phyloP scores from a whole-genome alignment of 1,284 basidiomycete genomes.

The Phellopilus nigrolimitatus region DNA sequence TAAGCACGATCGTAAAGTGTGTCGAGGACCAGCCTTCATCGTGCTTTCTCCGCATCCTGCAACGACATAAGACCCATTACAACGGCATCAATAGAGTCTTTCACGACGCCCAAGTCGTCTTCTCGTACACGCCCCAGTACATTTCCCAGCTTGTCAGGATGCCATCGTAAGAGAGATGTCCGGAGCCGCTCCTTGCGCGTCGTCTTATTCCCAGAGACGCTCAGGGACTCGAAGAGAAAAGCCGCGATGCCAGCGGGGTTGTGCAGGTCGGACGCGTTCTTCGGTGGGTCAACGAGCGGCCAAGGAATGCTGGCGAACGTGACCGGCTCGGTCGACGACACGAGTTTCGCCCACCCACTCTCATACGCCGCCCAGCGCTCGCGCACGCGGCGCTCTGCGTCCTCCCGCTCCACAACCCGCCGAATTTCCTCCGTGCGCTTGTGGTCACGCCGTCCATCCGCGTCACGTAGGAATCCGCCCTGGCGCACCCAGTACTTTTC shows the following conservation, averaged over 20 bases:
- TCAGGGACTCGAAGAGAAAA: conserved; percentile 52
- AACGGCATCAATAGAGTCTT: conserved; percentile 17
- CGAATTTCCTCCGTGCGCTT: conserved; percentile 42
- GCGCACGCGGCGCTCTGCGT: conserved; percentile 34
- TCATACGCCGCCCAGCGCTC: conserved; percentile 50
- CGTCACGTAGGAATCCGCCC: conserved; percentile 50
- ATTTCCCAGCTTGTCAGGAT: conserved; percentile 63
- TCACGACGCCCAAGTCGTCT: conserved; percentile 40
- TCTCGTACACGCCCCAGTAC: conserved; percentile 47
- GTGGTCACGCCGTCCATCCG: conserved; percentile 43
- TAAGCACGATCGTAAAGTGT: no score
- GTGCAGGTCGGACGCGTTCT: conserved; percentile 40
- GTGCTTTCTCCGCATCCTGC: conserved; percentile 17
- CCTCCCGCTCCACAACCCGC: conserved; percentile 38
- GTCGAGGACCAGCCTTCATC: no score
- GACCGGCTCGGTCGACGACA: conserved; percentile 6
- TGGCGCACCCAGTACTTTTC: conserved; percentile 57
- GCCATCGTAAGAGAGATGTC: conserved; percentile 60
- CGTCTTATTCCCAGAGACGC: conserved; percentile 35
- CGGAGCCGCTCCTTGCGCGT: conserved; percentile 52
- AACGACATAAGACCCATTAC: conserved; percentile 17
- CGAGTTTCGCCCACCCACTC: conserved; percentile 34
- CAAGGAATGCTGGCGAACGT: conserved; percentile 18
- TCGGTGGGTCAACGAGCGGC: conserved; percentile 31
- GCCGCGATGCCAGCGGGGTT: conserved; percentile 34